Base-by-base conservation (phyloP, 768 basidiomycete species). In the Calocera viscosa region DNA sequence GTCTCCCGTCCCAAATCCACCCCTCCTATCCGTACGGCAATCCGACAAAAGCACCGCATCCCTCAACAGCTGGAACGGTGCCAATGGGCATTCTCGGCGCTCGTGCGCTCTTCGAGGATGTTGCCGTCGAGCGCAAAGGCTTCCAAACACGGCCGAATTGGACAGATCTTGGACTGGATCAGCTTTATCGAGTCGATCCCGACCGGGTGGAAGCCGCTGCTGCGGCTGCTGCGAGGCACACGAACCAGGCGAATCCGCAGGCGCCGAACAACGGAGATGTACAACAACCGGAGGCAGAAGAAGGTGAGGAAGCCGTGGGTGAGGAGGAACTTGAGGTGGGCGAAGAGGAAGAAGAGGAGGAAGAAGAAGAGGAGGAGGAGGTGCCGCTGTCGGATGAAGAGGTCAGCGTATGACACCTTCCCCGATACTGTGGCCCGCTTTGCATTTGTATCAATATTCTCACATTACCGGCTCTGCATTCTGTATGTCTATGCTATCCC, bases 81-180 rank as follows among this genome's bases (percentile, higher is more conserved):
- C 53, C 53, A 16, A 60, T 60, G 53, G 53, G 53, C 10, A 60
- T 60, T 19, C 30, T 60, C 10, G 53, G 53, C 26, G 53, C 53
- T 5, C 53, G 53, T 10, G 53, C 53, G 26, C 53, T 60, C 14
- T 60, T 60, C 53, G 53, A 60, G 19, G 53, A 60, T 19, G 53
- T 60, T 30, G 53, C 53, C 11, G 30, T 60, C 10, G 53, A 60
- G 22, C 53, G 53, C 5, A 60, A 60, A 30, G 53, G 53, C 30
- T 60, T 60, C 30, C 53, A 60, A 32, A 32, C 53, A 2, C 53
- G 53, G 53, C 53, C 53, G 26, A 60, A 60, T 19, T 60, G 53
- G 53, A 60, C 53, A 10, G 53, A 60, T 60, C 53, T 60, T 22
- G 53, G 53, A 16, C 53, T 60, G 53, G 53, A 60, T 32, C 53